A percentile compares a stretch with the other conserved stretches of the same genome.
phyloP scores from a whole-genome alignment of 805 yeast genomes.

The Ogataea pilisensis region DNA sequence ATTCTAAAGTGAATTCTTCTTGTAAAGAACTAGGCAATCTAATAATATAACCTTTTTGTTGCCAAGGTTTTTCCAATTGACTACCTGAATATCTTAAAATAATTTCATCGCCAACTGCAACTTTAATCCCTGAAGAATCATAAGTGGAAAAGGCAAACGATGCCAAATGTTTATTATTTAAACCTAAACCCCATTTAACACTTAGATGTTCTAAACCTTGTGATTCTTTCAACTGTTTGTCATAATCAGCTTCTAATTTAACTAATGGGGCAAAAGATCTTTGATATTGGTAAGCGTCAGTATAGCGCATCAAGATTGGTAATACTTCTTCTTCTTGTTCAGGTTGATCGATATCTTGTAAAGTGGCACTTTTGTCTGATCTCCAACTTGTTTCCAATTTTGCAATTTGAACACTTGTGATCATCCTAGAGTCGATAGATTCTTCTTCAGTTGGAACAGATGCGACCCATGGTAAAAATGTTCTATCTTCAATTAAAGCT shows the following conservation, averaged over 20 bases:
- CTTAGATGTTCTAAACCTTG: slow-evolving; percentile 70
- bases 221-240: slow-evolving; percentile 67
- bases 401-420: slow-evolving; percentile 60
- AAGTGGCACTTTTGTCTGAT: slow-evolving; percentile 61
- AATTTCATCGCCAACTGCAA: slow-evolving; percentile 84
- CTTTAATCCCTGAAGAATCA: slow-evolving; percentile 61
- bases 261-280: slow-evolving; percentile 80
- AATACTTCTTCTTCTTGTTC: slow-evolving; percentile 55
- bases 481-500: slow-evolving; percentile 74
- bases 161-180: slow-evolving; percentile 62
- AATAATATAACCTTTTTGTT: slow-evolving; percentile 65
- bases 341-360: slow-evolving; percentile 56
- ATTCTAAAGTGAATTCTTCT: slow-evolving; percentile 70
- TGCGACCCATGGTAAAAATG: slow-evolving; percentile 79
- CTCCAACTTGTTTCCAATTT: slow-evolving; percentile 82
- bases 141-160: slow-evolving; percentile 64
- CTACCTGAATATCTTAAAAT: slow-evolving; percentile 59
- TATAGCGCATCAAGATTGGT: slow-evolving; percentile 73
- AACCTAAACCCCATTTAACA: slow-evolving; percentile 69
- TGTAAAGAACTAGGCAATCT: slow-evolving; percentile 62
- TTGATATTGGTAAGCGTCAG: slow-evolving; percentile 82
- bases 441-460: slow-evolving; percentile 65
- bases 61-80: slow-evolving; percentile 57
- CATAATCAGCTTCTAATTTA: slow-evolving; percentile 77
- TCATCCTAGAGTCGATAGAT: slow-evolving; percentile 46